These are phyloP conservation scores for Rhododendron mucronatum DNA, from an alignment of 148 eudicot genomes.

Conservation along the genomic window DNA sequence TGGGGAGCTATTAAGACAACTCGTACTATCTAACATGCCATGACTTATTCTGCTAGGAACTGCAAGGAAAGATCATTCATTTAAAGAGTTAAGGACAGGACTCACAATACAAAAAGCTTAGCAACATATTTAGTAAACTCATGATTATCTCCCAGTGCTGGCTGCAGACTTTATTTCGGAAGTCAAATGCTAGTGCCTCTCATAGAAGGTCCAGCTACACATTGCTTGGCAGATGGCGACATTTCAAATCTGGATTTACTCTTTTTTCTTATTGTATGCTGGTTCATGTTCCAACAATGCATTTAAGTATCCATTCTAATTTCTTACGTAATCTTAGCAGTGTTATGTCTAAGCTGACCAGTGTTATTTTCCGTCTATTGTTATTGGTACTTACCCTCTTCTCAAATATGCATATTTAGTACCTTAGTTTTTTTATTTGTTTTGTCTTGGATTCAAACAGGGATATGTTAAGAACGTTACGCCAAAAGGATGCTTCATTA, in stretches of 20 bases:
- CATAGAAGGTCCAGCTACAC: not conserved
- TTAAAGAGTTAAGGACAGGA: not conserved
- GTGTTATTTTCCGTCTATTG: not conserved
- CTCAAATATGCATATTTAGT: not conserved
- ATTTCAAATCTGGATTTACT: not conserved
- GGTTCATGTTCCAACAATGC: not conserved
- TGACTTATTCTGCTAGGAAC: not conserved
- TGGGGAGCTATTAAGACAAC: not conserved
- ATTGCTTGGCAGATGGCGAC: not conserved
- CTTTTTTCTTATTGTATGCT: not conserved
- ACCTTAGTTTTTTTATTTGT: not conserved
- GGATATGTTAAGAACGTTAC: slow-evolving; percentile 87
- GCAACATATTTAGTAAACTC: not conserved
- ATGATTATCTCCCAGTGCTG: not conserved
- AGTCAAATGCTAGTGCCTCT: not conserved
- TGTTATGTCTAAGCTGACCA: not conserved
- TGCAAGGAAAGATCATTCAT: not conserved
- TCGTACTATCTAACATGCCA: not conserved
- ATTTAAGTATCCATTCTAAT: not conserved
- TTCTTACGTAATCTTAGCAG: not conserved
- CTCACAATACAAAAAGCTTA: not conserved
- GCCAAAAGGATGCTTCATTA: slow-evolving; percentile 77
- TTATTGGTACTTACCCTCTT: not conserved
- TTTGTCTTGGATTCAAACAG: slow-evolving; percentile 16
- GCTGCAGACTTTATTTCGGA: not conserved